Percentiles rank a stretch among this genome's conserved stretches.
Evolutionary conservation across 805 yeast species (phyloP).

Genomic region (Komagataella kurtzmanii): DNA sequence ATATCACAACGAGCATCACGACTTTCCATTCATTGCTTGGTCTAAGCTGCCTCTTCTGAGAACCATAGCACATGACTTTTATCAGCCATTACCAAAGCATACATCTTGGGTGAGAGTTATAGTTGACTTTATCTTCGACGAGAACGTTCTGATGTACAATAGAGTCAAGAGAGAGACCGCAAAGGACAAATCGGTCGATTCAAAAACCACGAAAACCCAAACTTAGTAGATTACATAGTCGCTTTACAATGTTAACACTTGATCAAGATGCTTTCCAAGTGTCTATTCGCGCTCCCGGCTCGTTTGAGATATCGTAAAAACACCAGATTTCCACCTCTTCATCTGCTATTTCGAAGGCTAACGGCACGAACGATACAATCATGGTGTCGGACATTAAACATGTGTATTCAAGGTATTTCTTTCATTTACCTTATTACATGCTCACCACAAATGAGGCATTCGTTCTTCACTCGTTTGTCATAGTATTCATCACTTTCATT

Average conservation of each 20-base stretch:
- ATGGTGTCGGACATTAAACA: neutral
- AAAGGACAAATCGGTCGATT: slow-evolving; percentile 13
- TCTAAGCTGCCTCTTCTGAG: slow-evolving; percentile 54
- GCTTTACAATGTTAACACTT: neutral
- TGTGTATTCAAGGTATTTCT: slow-evolving; percentile 20
- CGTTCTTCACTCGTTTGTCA: slow-evolving; percentile 13
- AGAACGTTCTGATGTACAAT: slow-evolving; percentile 60
- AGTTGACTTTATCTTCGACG: slow-evolving; percentile 55
- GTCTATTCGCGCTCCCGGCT: neutral
- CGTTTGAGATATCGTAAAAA: neutral
- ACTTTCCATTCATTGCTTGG: slow-evolving; percentile 92
- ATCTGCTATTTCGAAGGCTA: neutral
- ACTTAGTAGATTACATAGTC: neutral
- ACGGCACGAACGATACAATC: neutral
- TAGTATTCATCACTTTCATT: slow-evolving; percentile 1
- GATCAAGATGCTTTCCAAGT: neutral
- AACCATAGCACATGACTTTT: slow-evolving; percentile 64
- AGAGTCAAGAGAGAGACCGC: slow-evolving; percentile 47
- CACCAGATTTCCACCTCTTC: neutral
- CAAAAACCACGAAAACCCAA: neutral
- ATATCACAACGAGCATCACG: slow-evolving; percentile 90
- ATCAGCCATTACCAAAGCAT: slow-evolving; percentile 66
- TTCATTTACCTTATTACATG: slow-evolving; percentile 34
- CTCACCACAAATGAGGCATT: slow-evolving; percentile 29
- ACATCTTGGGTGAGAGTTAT: slow-evolving; percentile 70